Conservation (phyloP, 2,329 filamentous ascomycete genomes). For the Aspergillus fischeri region DNA sequence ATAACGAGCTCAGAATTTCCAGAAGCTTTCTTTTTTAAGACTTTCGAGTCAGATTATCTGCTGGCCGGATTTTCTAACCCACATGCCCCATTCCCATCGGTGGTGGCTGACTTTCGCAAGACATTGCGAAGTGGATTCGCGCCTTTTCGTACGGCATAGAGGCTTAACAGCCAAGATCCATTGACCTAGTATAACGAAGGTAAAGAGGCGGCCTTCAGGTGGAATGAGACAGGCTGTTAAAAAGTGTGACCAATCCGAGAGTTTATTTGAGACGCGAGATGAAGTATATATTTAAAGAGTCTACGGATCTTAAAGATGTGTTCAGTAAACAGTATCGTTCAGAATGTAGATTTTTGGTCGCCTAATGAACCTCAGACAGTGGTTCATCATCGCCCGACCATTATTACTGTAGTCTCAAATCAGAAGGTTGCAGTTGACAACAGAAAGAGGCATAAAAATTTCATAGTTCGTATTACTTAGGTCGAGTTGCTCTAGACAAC, state of each 20-base stretch:
- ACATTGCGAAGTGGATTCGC: background rate
- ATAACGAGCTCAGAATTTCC: background rate
- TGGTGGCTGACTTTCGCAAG: background rate
- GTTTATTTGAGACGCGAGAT: background rate
- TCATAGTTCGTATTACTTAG: background rate
- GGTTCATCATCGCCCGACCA: background rate
- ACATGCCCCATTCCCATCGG: background rate
- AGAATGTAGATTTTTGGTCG: background rate
- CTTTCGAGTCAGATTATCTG: background rate
- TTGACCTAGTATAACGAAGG: background rate
- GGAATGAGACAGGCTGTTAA: background rate
- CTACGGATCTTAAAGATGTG: background rate
- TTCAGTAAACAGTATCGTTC: background rate
- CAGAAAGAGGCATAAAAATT: background rate
- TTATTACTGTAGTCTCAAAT: background rate
- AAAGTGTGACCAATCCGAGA: background rate
- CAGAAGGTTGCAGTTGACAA: background rate
- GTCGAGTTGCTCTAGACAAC: background rate
- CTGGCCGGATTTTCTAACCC: background rate
- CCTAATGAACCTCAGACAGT: background rate
- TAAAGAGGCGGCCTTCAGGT: background rate
- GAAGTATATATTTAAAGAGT: background rate
- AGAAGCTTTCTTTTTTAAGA: background rate
- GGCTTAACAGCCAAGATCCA: background rate
- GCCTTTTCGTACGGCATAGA: background rate